Evolutionary conservation across 768 basidiomycete genomes (phyloP).

Genomic region (Agaricus subrufescens): DNA sequence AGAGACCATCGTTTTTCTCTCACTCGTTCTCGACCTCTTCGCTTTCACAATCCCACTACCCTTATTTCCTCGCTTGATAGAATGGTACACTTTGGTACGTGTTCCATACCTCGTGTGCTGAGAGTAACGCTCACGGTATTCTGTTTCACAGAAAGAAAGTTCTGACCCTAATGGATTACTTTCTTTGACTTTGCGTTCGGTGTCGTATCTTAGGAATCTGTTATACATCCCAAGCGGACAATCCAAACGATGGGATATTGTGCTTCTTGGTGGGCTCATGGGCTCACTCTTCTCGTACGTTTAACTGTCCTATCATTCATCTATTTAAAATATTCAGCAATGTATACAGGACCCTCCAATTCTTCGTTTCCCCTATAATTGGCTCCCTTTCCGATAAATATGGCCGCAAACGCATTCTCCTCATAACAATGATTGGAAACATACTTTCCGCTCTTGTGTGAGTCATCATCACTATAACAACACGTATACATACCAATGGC

Average conservation of each 20-base stretch:
- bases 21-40: conserved; percentile 84
- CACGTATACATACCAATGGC: not conserved
- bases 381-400: conserved; percentile 85
- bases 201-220: conserved; percentile 60
- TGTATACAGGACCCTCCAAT: conserved; percentile 68
- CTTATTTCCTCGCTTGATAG: conserved; percentile 94
- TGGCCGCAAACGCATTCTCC: conserved; percentile 79
- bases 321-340: conserved; percentile 21
- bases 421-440: conserved; percentile 91
- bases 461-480: conserved; percentile 22
- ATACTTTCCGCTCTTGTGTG: conserved; percentile 84
- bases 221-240: conserved; percentile 57
- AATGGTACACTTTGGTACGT: conserved; percentile 77
- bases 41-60: conserved; percentile 96
- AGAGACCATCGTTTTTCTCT: conserved; percentile 83
- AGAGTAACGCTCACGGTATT: not conserved
- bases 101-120: not conserved
- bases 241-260: conserved; percentile 86
- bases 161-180: conserved; percentile 69
- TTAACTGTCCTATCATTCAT: conserved; percentile 10
- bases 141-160: conserved; percentile 54
- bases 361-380: conserved; percentile 76
- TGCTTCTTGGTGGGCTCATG: conserved; percentile 90
- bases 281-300: conserved; percentile 90
- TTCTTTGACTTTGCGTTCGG: conserved; percentile 60